Percentiles rank a stretch among this genome's conserved stretches.
Evolutionary conservation across 805 yeast species (phyloP).

Genomic region (Pichia eremophila): DNA sequence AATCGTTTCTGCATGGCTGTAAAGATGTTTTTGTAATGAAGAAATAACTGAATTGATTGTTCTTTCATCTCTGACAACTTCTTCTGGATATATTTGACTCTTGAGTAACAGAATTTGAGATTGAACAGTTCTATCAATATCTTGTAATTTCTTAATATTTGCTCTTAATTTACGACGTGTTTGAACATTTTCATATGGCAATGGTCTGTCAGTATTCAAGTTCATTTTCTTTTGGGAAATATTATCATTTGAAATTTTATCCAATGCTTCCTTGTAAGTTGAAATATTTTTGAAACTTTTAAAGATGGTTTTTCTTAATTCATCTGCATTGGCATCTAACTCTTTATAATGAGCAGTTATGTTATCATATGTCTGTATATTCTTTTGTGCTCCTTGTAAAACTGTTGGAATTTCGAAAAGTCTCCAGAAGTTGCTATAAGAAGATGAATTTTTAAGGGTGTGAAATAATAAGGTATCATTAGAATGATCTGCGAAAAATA

Average conservation of each 20-base stretch:
- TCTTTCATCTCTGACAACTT: constrained; percentile 19
- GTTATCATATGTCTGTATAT: neutral
- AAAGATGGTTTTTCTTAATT: constrained; percentile 1
- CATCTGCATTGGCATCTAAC: neutral
- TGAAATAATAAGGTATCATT: constrained; percentile 12
- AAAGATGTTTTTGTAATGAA: constrained; percentile 15
- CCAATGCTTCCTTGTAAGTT: constrained; percentile 7
- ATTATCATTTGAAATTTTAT: neutral
- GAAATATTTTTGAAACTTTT: neutral
- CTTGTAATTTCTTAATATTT: constrained; percentile 9
- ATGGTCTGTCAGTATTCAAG: constrained; percentile 7
- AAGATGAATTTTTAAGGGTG: constrained; percentile 15
- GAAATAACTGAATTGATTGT: constrained; percentile 22
- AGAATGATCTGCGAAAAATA: constrained; percentile 20
- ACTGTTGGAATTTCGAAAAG: constrained; percentile 20
- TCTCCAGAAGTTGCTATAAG: constrained; percentile 23
- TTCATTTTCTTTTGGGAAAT: neutral
- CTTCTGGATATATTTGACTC: constrained; percentile 22
- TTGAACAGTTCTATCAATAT: constrained; percentile 14
- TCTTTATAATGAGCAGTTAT: neutral
- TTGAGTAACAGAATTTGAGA: constrained; percentile 21
- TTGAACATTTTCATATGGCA: constrained; percentile 15
- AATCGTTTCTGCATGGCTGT: constrained; percentile 4
- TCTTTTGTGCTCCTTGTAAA: constrained; percentile 6
- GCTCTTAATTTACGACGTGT: constrained; percentile 12